Percentiles rank a stretch among this genome's conserved stretches.
Evolutionary conservation across 371 early-diverging fungal species (phyloP).

Genomic region (Syncephalastrum contaminatum): DNA sequence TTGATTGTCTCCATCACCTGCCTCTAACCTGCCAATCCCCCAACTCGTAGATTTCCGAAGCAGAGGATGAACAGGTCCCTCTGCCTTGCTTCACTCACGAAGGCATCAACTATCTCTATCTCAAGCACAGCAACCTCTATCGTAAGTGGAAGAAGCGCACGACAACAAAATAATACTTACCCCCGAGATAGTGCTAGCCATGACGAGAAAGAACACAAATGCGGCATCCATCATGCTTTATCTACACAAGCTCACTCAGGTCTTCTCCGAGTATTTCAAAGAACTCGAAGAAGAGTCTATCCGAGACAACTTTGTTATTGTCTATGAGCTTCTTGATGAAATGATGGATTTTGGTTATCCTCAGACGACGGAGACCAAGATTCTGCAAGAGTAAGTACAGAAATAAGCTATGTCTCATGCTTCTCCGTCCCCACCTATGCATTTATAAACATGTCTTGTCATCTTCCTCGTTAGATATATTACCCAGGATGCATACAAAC

Average conservation of each 20-base stretch:
- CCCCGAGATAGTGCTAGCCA: slow-evolving; percentile 74
- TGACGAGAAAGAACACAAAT: slow-evolving; percentile 96
- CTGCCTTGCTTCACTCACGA: slow-evolving; percentile 92
- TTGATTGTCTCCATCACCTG: not conserved
- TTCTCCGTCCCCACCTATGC: too few species aligned
- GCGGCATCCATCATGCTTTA: slow-evolving; percentile 94
- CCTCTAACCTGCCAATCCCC: not conserved
- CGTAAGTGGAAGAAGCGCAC: slow-evolving; percentile 54
- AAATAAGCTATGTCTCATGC: too few species aligned
- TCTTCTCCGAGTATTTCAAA: slow-evolving; percentile 97
- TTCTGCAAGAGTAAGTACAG: slow-evolving; percentile 80
- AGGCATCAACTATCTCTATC: slow-evolving; percentile 92
- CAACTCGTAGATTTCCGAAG: slow-evolving; percentile 58
- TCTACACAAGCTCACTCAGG: slow-evolving; percentile 90
- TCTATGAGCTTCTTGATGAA: slow-evolving; percentile 98
- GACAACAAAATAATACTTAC: not conserved
- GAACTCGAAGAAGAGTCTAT: slow-evolving; percentile 97
- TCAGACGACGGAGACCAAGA: slow-evolving; percentile 97
- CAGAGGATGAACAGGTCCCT: slow-evolving; percentile 91
- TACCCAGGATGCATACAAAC: slow-evolving; percentile 95
- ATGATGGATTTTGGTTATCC: slow-evolving; percentile 99
- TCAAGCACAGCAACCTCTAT: slow-evolving; percentile 93
- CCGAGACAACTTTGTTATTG: slow-evolving; percentile 90
- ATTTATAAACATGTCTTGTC: not conserved
- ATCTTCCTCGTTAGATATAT: slow-evolving; percentile 67